Percentiles rank a stretch among this genome's conserved stretches.
phyloP scores from a whole-genome alignment of 352 stramenopile genomes.

The Phytopythium delawarense region DNA sequence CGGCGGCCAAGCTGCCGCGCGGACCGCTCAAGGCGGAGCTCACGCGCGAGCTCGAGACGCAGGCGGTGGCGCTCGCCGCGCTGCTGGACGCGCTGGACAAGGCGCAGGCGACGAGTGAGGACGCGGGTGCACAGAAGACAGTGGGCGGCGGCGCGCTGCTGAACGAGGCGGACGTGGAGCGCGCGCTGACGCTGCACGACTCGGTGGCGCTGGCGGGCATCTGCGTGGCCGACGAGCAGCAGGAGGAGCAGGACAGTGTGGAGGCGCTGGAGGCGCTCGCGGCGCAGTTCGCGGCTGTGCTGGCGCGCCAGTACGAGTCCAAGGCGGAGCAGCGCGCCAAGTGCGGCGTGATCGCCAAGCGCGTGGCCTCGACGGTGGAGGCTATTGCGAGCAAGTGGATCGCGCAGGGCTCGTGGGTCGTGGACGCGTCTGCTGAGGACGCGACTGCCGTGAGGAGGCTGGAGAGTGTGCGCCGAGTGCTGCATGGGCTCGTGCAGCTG shows the following conservation, averaged over 20 bases:
- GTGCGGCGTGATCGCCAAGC: conserved; percentile 17
- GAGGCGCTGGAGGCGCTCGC: conserved; percentile 18
- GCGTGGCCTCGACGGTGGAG: conserved; percentile 10
- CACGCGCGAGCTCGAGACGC: conserved; percentile 26
- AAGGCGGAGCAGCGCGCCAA: conserved; percentile 27
- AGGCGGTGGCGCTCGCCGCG: conserved; percentile 20
- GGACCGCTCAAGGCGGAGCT: conserved; percentile 43
- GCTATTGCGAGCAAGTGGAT: conserved; percentile 26
- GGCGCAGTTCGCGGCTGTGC: conserved; percentile 30
- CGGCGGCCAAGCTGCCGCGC: conserved; percentile 51
- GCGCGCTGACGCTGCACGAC: conserved; percentile 31
- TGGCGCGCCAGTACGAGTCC: conserved; percentile 37
- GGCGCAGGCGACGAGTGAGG: conserved; percentile 7
- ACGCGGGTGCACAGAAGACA: neutral
- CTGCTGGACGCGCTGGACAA: conserved; percentile 33
- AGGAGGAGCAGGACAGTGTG: neutral
- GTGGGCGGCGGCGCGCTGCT: conserved; percentile 19
- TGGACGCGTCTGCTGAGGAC: conserved; percentile 11
- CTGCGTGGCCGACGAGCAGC: conserved; percentile 2
- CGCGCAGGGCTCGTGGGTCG: neutral
- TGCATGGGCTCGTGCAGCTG: conserved; percentile 40
- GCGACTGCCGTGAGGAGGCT: conserved; percentile 16
- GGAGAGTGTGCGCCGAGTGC: conserved; percentile 28
- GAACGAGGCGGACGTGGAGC: conserved; percentile 54
- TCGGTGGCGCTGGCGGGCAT: conserved; percentile 1